phyloP scores from a whole-genome alignment of 371 early-diverging fungal genomes.

The Mucor plumbeus region DNA sequence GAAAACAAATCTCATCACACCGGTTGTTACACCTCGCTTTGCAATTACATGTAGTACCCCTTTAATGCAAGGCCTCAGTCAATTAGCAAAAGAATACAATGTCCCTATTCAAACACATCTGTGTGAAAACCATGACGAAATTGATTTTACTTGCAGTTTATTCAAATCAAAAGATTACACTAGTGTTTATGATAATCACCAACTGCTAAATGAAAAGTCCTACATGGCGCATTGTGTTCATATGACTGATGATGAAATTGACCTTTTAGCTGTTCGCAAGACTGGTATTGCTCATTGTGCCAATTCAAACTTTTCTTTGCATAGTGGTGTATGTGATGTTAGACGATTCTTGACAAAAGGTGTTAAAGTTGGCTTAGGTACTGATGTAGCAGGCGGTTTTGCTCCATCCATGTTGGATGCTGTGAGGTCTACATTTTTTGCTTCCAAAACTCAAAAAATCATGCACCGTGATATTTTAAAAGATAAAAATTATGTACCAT shows the following conservation, averaged over 20 bases:
- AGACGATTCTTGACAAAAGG: conserved; percentile 71
- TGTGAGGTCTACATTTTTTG: conserved; percentile 77
- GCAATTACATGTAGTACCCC: conserved; percentile 78
- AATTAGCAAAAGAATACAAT: conserved; percentile 69
- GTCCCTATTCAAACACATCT: conserved; percentile 86
- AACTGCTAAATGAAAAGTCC: conserved; percentile 67
- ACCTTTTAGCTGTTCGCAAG: conserved; percentile 59
- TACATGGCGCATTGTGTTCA: conserved; percentile 96
- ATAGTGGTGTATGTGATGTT: conserved; percentile 84
- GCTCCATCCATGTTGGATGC: conserved; percentile 85
- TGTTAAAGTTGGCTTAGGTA: conserved; percentile 89
- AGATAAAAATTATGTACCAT: conserved; percentile 30
- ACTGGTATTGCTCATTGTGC: conserved; percentile 92
- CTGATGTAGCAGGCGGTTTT: conserved; percentile 92
- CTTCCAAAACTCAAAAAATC: conserved; percentile 61
- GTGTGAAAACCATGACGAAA: conserved; percentile 82
- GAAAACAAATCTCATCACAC: conserved; percentile 56
- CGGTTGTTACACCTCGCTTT: conserved; percentile 91
- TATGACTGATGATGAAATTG: conserved; percentile 74
- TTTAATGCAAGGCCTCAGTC: conserved; percentile 71
- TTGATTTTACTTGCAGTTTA: conserved; percentile 68
- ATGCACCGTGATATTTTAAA: conserved; percentile 37
- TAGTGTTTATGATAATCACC: conserved; percentile 73
- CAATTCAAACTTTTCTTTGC: conserved; percentile 85
- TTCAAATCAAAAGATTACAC: conserved; percentile 81